These are phyloP conservation scores for Starmerella roubikii DNA, from an alignment of 805 yeast species.

Conservation along the genomic window DNA sequence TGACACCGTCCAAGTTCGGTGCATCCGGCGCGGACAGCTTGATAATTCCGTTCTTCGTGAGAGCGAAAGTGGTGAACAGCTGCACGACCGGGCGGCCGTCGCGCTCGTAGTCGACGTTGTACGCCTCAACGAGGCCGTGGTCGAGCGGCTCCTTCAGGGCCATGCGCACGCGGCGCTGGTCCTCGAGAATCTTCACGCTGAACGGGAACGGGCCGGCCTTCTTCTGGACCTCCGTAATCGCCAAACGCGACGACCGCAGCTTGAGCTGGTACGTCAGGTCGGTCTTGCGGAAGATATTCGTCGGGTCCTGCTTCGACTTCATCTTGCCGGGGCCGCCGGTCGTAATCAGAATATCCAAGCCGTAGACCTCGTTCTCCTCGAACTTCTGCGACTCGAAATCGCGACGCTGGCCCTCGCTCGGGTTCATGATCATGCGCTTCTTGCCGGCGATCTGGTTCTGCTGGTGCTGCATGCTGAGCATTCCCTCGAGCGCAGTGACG, in stretches of 20 bases:
- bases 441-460: constrained; percentile 58
- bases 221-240: constrained; percentile 52
- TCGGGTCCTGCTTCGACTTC: constrained; percentile 42
- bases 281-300: constrained; percentile 59
- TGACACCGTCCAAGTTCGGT: constrained; percentile 38
- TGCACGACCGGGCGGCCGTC: constrained; percentile 56
- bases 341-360: constrained; percentile 56
- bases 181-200: constrained; percentile 49
- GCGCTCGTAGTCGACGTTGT: constrained; percentile 55
- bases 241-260: constrained; percentile 55
- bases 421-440: constrained; percentile 64
- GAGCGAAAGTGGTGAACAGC: constrained; percentile 59
- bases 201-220: constrained; percentile 58
- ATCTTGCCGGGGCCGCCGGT: constrained; percentile 43
- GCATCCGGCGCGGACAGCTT: constrained; percentile 43
- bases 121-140: constrained; percentile 53
- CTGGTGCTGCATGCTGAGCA: constrained; percentile 60
- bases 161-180: constrained; percentile 57
- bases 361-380: constrained; percentile 65
- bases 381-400: constrained; percentile 52
- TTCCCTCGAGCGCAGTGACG: constrained; percentile 54
- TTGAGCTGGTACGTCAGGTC: constrained; percentile 52
- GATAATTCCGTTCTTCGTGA: constrained; percentile 59
- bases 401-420: constrained; percentile 49
- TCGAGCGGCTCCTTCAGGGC: constrained; percentile 60